These are phyloP conservation scores for Chaetoceros tenuissimus DNA, from an alignment of 108 stramenopile genomes.

Conservation along the genomic window DNA sequence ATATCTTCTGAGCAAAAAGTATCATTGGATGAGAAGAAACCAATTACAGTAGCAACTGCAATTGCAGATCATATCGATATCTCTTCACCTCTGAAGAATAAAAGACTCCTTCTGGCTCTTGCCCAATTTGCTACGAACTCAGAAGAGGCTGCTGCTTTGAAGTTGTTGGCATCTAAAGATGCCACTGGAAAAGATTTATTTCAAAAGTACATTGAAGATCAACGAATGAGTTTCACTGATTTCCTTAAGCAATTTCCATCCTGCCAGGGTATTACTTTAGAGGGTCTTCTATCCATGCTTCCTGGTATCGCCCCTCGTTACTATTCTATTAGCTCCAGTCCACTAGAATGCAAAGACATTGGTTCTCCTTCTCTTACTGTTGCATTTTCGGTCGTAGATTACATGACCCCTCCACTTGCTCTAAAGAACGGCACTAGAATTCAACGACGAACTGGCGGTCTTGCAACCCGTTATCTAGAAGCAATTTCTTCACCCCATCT, in stretches of 20 bases:
- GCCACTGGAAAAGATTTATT: constrained; percentile 26
- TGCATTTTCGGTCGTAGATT: constrained; percentile 89
- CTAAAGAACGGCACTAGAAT: constrained; percentile 14
- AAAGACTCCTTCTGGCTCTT: constrained; percentile 42
- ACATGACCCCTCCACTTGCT: constrained; percentile 46
- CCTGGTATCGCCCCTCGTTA: constrained; percentile 80
- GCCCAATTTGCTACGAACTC: constrained; percentile 53
- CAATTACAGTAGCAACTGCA: constrained; percentile 52
- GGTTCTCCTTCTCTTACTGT: constrained; percentile 37
- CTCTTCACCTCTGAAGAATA: constrained; percentile 59
- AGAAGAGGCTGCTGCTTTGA: constrained; percentile 37
- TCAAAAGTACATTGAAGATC: constrained; percentile 51
- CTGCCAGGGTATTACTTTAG: constrained; percentile 57
- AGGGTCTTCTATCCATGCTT: constrained; percentile 56
- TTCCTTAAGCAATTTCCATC: constrained; percentile 84
- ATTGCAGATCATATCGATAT: constrained; percentile 61
- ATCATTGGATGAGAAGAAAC: constrained; percentile 38
- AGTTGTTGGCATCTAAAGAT: constrained; percentile 41
- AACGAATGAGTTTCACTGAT: constrained; percentile 66
- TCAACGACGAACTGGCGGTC: constrained; percentile 59
- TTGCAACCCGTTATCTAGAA: constrained; percentile 77
- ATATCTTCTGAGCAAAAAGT: constrained; percentile 49
- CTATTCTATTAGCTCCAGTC: constrained; percentile 89
- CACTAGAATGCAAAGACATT: constrained; percentile 38
- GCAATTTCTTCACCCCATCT: constrained; percentile 49